These are phyloP conservation scores for Leucogyrophana mollusca DNA, from an alignment of 768 basidiomycete species.

Conservation along the genomic window DNA sequence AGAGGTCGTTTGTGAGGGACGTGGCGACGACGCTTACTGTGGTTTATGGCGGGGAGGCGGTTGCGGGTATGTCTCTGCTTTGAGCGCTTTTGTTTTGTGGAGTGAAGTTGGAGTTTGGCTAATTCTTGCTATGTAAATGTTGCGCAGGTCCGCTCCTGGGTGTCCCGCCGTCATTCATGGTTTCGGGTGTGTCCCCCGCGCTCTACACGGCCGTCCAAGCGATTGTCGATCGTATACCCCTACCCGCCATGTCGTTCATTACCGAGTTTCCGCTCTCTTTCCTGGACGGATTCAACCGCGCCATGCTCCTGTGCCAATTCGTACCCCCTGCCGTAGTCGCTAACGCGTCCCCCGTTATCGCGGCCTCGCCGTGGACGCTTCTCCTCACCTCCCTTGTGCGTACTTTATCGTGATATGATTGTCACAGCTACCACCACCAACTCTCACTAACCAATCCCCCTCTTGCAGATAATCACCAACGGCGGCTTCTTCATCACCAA, in stretches of 20 bases:
- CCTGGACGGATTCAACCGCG: conserved; percentile 77
- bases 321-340: conserved; percentile 66
- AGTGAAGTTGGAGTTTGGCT: conserved; percentile 4
- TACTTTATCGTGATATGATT: too few relatives aligned
- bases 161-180: conserved; percentile 74
- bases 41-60: conserved; percentile 78
- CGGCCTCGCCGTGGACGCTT: conserved; percentile 74
- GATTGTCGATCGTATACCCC: conserved; percentile 60
- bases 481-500: conserved; percentile 80
- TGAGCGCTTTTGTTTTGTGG: not conserved
- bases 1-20: conserved; percentile 57
- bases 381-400: conserved; percentile 70
- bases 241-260: conserved; percentile 48
- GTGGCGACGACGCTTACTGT: conserved; percentile 58
- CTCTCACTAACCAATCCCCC: not conserved
- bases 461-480: conserved; percentile 63
- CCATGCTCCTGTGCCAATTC: conserved; percentile 74
- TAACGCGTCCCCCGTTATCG: conserved; percentile 48
- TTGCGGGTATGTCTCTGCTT: conserved; percentile 48
- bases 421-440: not conserved
- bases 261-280: conserved; percentile 73
- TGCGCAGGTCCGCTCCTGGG: conserved; percentile 61
- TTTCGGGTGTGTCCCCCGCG: conserved; percentile 63
- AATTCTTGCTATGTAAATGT: not conserved
- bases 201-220: conserved; percentile 64